A percentile compares a stretch with the other conserved stretches of the same genome.
phyloP scores from a whole-genome alignment of 108 stramenopile species.

The Fragilaria crotonensis region DNA sequence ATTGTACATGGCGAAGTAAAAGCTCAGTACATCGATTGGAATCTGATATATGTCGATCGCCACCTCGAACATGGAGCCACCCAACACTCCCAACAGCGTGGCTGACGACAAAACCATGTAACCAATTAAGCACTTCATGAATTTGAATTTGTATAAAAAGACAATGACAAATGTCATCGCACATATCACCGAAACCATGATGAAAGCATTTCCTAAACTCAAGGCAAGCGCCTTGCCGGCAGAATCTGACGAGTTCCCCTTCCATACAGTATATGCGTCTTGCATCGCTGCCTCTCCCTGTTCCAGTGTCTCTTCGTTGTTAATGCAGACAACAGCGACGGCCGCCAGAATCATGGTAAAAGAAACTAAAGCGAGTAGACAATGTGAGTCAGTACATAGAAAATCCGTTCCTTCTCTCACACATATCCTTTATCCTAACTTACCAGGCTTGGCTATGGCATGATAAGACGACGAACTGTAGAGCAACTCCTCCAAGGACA shows the following conservation, averaged over 20 bases:
- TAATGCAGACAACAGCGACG: constrained; percentile 66
- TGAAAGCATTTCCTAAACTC: constrained; percentile 87
- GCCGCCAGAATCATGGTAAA: constrained; percentile 82
- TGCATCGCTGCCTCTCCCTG: constrained; percentile 57
- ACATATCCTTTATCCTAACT: neutral
- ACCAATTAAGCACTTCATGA: constrained; percentile 81
- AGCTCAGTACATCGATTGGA: constrained; percentile 85
- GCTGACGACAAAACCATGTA: constrained; percentile 88
- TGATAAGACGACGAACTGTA: constrained; percentile 77
- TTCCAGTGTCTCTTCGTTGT: constrained; percentile 52
- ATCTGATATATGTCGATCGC: constrained; percentile 82
- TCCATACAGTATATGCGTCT: constrained; percentile 61
- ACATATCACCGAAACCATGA: constrained; percentile 83
- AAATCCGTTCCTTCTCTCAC: neutral
- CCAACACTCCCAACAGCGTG: constrained; percentile 77
- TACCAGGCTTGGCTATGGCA: constrained; percentile 74
- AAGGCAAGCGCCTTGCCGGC: constrained; percentile 51
- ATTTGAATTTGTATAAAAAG: constrained; percentile 79
- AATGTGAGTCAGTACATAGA: neutral
- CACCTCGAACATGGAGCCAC: constrained; percentile 54
- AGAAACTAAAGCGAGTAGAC: constrained; percentile 28
- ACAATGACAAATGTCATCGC: constrained; percentile 91
- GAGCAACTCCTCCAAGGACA: constrained; percentile 62
- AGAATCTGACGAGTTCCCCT: constrained; percentile 31
- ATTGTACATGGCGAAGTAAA: constrained; percentile 73